Evolutionary conservation across 2,329 filamentous ascomycete genomes (phyloP), one percentile per base, ranked within the genome.

Genomic region (Aspergillus candidus): DNA sequence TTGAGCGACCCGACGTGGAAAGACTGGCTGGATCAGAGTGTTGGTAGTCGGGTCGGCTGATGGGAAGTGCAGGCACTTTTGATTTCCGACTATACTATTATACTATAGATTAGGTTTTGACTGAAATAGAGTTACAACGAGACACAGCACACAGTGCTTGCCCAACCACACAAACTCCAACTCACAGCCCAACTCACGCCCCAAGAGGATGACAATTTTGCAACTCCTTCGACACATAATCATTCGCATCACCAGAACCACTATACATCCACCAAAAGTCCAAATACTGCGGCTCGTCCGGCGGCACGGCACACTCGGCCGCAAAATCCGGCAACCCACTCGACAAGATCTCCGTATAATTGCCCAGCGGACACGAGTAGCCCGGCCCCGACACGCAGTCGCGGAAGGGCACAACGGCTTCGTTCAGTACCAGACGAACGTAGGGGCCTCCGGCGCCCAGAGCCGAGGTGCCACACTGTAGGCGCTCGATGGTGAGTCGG

Each of bases 1-100:
- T 35, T 78, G 29, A 56, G 53, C 1, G 72, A 79, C 30, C 40
- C 57, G 7, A 51, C 38, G 0, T 80, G 77, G 75, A 63, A 53
- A 36, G 47, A 60, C 0, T 78, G 75, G 75, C 46, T 78, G 6
- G 46, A 52, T 18, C 40, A 52, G 11, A 57, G 62, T 40, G 50
- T 47, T 5, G 39, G 38, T 27, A 27, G 22, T 27, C 22, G 22
- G 22, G 8, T 27, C 22, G 22, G 22, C 22, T 27, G 6, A 27
- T 27, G 22, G 22, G 7, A 27, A 27, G 22, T 27, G 22, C 22
- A 10, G 22, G 22, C 22, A 27, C 22, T 27, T 22, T 27, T 27
- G 22, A 27, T 27, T 27, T 27, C 22, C 6, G 22, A 27, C 22
- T 27, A 27, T 27, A 27, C 22, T 10, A 27, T 27, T 27, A 27